Evolutionary conservation across 2,329 filamentous ascomycete species (phyloP).

Genomic region (Colletotrichum higginsianum): DNA sequence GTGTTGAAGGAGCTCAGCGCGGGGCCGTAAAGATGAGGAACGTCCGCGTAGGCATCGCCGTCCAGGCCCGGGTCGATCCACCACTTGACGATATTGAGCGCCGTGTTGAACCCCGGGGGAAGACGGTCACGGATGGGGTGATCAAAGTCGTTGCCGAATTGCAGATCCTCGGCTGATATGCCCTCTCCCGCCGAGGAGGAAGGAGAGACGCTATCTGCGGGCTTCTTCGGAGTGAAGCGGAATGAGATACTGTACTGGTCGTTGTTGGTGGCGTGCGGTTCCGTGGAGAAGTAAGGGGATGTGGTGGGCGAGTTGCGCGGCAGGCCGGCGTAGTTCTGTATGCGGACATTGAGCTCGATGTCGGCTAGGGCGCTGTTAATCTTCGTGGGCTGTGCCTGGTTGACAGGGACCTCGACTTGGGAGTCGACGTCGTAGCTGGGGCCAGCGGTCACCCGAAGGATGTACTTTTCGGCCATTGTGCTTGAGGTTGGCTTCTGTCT

Average conservation of each 20-base stretch:
- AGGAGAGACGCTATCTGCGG: constrained; percentile 17
- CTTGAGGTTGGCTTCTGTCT: not conserved
- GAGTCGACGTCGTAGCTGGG: constrained; percentile 79
- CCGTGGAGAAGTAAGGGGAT: constrained; percentile 82
- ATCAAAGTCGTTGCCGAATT: constrained; percentile 98
- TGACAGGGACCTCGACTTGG: constrained; percentile 84
- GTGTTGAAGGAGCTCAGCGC: constrained; percentile 85
- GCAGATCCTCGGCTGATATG: constrained; percentile 79
- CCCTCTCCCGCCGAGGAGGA: constrained; percentile 52
- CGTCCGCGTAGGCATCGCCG: constrained; percentile 89
- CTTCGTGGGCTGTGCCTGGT: constrained; percentile 72
- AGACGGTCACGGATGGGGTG: constrained; percentile 88
- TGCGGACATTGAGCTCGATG: constrained; percentile 80
- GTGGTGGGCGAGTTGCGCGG: constrained; percentile 77
- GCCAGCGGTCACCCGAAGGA: constrained; percentile 86
- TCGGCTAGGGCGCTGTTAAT: constrained; percentile 77
- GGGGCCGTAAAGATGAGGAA: constrained; percentile 88
- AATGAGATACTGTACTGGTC: constrained; percentile 92
- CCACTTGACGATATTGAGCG: constrained; percentile 89
- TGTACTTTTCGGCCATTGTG: constrained; percentile 78
- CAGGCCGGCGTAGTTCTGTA: constrained; percentile 79
- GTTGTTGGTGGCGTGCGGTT: constrained; percentile 73
- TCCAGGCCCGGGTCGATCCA: constrained; percentile 93
- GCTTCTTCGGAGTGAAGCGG: constrained; percentile 79
- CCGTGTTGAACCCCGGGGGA: constrained; percentile 88